phyloP scores from a whole-genome alignment of 202 grass and related monocot species.

The Tripidium arundinaceum region DNA sequence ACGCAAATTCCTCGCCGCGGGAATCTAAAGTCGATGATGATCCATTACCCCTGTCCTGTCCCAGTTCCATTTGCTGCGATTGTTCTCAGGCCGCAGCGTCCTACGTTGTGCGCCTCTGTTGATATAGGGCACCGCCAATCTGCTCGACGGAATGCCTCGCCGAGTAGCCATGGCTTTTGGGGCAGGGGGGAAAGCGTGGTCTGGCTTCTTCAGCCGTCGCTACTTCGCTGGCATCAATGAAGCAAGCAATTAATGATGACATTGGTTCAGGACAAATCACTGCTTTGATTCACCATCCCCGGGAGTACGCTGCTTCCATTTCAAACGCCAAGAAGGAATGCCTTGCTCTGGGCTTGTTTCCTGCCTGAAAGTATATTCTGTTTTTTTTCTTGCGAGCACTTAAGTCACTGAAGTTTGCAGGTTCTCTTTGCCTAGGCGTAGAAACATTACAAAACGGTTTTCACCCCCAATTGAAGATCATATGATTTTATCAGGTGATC shows the following conservation, averaged over 20 bases:
- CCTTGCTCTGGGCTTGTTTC: background rate
- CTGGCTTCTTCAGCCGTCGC: background rate
- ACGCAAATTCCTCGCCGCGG: background rate
- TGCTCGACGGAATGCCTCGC: conserved; percentile 2
- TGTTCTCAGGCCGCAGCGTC: background rate
- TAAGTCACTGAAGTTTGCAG: background rate
- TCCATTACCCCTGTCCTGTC: background rate
- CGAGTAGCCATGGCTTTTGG: background rate
- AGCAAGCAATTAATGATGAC: background rate
- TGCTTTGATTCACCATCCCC: background rate
- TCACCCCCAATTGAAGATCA: background rate
- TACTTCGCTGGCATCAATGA: background rate
- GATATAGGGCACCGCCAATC: too few species aligned
- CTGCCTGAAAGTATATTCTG: background rate
- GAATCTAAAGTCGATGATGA: background rate
- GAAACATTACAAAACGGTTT: background rate
- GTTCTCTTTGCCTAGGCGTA: background rate
- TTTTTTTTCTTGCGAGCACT: background rate
- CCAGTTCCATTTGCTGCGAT: background rate
- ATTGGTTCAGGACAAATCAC: background rate
- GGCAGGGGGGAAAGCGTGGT: background rate
- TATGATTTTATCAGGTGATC: background rate
- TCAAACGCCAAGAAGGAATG: background rate
- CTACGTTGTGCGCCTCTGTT: background rate
- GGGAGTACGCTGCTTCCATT: background rate